These are phyloP conservation scores for Clarireedia homoeocarpa DNA, from an alignment of 2,329 filamentous ascomycete species.

Conservation along the genomic window DNA sequence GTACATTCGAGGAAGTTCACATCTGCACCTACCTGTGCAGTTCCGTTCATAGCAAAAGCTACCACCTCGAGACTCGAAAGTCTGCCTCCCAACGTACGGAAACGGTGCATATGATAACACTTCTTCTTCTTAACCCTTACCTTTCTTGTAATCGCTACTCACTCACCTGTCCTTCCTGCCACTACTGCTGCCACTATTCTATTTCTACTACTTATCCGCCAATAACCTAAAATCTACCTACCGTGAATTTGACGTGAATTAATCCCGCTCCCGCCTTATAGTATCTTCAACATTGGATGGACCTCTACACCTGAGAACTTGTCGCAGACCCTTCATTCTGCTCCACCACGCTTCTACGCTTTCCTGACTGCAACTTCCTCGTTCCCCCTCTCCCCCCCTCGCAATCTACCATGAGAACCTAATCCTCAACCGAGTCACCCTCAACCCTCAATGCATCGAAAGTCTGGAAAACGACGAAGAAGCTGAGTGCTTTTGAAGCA, in stretches of 20 bases:
- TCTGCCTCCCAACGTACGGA: no score
- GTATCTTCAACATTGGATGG: not conserved
- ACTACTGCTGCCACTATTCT: not conserved
- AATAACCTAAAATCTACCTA: not conserved
- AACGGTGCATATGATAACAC: not conserved
- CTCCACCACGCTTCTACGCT: not conserved
- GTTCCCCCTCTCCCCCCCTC: not conserved
- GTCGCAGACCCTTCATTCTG: slow-evolving; percentile 1
- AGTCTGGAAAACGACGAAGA: slow-evolving; percentile 15
- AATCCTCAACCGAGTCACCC: not conserved
- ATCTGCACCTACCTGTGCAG: no score
- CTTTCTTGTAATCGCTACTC: not conserved
- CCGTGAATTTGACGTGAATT: not conserved
- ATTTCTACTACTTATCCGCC: not conserved
- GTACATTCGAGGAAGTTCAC: no score
- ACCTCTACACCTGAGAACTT: not conserved
- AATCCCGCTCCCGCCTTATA: not conserved
- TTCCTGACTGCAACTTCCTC: not conserved
- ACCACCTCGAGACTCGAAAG: no score
- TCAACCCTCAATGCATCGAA: slow-evolving; percentile 21
- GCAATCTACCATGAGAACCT: not conserved
- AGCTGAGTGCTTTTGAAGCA: slow-evolving; percentile 8
- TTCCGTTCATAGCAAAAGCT: no score
- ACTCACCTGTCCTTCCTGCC: not conserved
- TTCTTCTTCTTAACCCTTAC: not conserved